Conservation (phyloP, 352 stramenopile genomes). For the Pythium angustatum region DNA sequence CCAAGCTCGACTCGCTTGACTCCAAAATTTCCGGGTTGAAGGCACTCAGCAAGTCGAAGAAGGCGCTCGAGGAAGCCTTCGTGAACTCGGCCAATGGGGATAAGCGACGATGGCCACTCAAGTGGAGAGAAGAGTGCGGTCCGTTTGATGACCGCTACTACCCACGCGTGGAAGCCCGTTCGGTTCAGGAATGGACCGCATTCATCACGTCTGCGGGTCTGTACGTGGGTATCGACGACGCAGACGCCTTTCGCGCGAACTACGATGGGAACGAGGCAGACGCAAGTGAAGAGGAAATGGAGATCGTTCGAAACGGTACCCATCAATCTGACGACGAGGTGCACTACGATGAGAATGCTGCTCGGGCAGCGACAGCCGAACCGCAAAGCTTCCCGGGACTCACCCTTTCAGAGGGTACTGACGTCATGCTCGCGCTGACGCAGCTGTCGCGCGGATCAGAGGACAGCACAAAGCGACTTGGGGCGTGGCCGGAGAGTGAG, state of each 20-base stretch:
- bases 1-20: constrained; percentile 63
- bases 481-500: constrained; percentile 46
- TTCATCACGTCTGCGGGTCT: constrained; percentile 69
- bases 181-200: constrained; percentile 75
- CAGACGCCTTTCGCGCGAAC: constrained; percentile 37
- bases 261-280: constrained; percentile 28
- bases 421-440: constrained; percentile 73
- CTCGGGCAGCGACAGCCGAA: background rate
- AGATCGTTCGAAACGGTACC: constrained; percentile 4
- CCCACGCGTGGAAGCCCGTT: constrained; percentile 56
- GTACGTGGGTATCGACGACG: constrained; percentile 61
- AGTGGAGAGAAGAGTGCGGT: constrained; percentile 79
- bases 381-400: constrained; percentile 41
- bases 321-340: constrained; percentile 2
- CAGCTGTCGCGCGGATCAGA: constrained; percentile 44
- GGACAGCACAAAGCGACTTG: constrained; percentile 43
- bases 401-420: constrained; percentile 72
- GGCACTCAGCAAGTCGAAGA: constrained; percentile 37
- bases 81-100: constrained; percentile 30
- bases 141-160: constrained; percentile 68
- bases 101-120: constrained; percentile 61
- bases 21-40: constrained; percentile 59
- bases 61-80: constrained; percentile 36
- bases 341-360: background rate
- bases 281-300: constrained; percentile 2